phyloP scores from a whole-genome alignment of 2,329 filamentous ascomycete genomes.

The Fusarium papillatum region DNA sequence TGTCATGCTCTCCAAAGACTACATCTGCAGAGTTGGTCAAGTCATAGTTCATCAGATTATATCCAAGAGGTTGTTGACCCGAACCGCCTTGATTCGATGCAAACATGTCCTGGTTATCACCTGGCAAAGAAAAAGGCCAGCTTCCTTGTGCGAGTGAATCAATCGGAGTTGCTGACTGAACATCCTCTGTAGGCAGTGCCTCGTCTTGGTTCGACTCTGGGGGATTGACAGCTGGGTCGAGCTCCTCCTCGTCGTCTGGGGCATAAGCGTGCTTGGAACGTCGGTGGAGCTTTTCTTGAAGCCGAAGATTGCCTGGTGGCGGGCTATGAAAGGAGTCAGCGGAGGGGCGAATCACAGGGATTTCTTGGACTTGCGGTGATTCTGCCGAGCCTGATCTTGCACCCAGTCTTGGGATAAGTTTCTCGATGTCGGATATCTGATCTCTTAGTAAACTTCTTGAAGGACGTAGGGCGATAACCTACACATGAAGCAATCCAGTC shows the following conservation, averaged over 20 bases:
- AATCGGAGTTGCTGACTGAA: background rate
- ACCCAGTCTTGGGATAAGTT: constrained; percentile 20
- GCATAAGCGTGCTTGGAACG: constrained; percentile 37
- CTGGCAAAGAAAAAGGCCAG: constrained; percentile 21
- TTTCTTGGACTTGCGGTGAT: constrained; percentile 13
- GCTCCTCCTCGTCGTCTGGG: constrained; percentile 27
- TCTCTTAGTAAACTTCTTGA: background rate
- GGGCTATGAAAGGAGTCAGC: background rate
- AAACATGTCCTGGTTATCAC: background rate
- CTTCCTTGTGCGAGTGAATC: background rate
- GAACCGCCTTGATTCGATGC: background rate
- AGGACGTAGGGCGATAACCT: background rate
- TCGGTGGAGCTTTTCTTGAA: constrained; percentile 31
- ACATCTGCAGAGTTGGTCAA: constrained; percentile 5
- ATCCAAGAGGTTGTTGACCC: background rate
- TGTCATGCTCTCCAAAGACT: constrained; percentile 18
- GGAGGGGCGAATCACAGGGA: rapidly evolving
- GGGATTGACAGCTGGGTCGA: constrained; percentile 13
- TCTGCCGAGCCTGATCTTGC: background rate
- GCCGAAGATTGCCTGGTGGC: background rate
- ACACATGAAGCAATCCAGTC: constrained; percentile 28
- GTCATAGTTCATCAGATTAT: constrained; percentile 19
- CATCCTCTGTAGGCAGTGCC: rapidly evolving
- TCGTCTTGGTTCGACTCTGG: background rate
- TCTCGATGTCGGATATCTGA: constrained; percentile 32